Evolutionary conservation across 1,139 yeast species (phyloP).

Genomic region (Yamadazyma songkhlaensis): DNA sequence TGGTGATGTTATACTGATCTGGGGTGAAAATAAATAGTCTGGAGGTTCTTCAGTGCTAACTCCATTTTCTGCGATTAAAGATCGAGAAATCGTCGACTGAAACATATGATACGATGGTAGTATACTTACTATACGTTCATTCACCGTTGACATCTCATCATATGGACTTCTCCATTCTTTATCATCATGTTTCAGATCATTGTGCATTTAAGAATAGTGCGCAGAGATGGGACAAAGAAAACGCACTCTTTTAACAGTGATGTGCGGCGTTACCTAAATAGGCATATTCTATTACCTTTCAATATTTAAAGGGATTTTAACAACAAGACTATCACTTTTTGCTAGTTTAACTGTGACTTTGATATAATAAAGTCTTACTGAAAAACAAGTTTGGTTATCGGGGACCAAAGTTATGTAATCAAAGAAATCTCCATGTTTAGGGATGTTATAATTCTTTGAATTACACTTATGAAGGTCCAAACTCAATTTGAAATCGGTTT

Average conservation of each 20-base stretch:
- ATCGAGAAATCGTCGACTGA: conserved; percentile 30
- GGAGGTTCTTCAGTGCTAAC: conserved; percentile 5
- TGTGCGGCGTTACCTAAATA: not conserved
- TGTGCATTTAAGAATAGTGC: not conserved
- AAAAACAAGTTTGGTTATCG: conserved; percentile 53
- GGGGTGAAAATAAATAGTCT: conserved; percentile 6
- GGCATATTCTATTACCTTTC: conserved; percentile 2
- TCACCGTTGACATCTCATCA: no score
- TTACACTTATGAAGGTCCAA: conserved; percentile 26
- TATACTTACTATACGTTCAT: conserved; percentile 24
- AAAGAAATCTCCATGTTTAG: conserved; percentile 20
- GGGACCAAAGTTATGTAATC: conserved; percentile 49
- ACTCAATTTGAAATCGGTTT: conserved; percentile 22
- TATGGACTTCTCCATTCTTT: not conserved
- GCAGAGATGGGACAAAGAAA: no score
- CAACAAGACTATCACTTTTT: conserved; percentile 31
- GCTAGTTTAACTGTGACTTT: conserved; percentile 29
- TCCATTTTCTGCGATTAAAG: conserved; percentile 5
- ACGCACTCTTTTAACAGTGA: not conserved
- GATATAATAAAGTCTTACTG: conserved; percentile 50
- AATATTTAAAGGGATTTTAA: conserved; percentile 37
- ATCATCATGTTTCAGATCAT: not conserved
- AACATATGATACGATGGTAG: conserved; percentile 44
- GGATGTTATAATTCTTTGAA: conserved; percentile 23
- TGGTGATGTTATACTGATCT: not conserved